phyloP scores from a whole-genome alignment of 225 moss, liverwort and hornwort genomes.

The Bryoerythrophyllum caledonicum region DNA sequence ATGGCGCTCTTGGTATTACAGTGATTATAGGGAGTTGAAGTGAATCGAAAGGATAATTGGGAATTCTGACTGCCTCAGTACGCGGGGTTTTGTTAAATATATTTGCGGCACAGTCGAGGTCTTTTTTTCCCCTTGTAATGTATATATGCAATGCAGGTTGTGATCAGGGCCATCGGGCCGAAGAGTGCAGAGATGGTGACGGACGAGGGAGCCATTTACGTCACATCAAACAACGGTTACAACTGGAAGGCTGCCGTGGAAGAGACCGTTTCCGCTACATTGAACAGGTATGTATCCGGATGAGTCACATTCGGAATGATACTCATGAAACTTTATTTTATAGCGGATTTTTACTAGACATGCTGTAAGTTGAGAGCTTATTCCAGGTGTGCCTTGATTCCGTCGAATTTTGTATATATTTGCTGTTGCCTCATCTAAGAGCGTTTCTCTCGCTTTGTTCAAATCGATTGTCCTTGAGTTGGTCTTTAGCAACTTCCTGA shows the following conservation, averaged over 20 bases:
- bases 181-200: constrained; percentile 84
- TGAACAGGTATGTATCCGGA: constrained; percentile 52
- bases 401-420: background rate
- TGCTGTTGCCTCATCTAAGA: background rate
- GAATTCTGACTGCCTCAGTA: background rate
- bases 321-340: background rate
- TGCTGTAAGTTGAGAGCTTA: background rate
- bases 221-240: constrained; percentile 70
- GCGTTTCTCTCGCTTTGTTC: background rate
- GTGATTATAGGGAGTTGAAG: background rate
- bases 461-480: background rate
- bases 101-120: background rate
- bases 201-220: constrained; percentile 85
- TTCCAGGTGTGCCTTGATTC: background rate
- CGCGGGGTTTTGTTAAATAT: background rate
- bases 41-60: background rate
- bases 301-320: background rate
- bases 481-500: background rate
- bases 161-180: constrained; percentile 57
- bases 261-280: constrained; percentile 79
- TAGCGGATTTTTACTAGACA: background rate
- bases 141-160: constrained; percentile 32
- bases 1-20: background rate
- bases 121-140: background rate
- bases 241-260: constrained; percentile 91